A percentile compares a stretch with the other conserved stretches of the same genome.
Conservation (phyloP, 129 eudicot species). For the Chrysanthemum makinoi region DNA sequence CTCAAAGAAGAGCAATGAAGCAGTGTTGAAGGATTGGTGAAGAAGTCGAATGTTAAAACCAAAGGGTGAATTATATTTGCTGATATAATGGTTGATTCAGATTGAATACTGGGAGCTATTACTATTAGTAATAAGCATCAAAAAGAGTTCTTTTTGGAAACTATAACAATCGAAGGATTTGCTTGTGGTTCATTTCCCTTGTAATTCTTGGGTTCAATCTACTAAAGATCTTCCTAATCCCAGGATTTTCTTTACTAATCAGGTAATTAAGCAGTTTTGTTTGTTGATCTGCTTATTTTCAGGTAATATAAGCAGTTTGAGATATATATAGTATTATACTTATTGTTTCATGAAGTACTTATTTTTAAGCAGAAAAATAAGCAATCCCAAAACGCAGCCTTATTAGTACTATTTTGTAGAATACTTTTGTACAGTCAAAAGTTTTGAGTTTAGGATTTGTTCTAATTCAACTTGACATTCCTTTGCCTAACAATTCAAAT, state of each 20-base stretch:
- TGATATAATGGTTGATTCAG: slow-evolving; percentile 78
- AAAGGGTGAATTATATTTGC: slow-evolving; percentile 78
- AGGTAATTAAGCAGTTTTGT: slow-evolving; percentile 45
- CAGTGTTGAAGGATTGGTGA: slow-evolving; percentile 82
- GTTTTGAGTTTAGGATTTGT: slow-evolving; percentile 15
- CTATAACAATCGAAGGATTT: slow-evolving; percentile 84
- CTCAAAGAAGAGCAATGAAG: slow-evolving; percentile 65
- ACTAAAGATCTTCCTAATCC: slow-evolving; percentile 64
- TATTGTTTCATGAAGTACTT: too few relatives aligned
- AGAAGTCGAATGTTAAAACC: slow-evolving; percentile 65
- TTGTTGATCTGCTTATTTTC: too few relatives aligned
- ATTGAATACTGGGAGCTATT: slow-evolving; percentile 88
- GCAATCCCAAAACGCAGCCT: too few relatives aligned
- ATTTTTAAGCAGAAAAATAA: too few relatives aligned
- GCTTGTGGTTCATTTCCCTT: slow-evolving; percentile 97
- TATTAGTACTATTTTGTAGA: background rate
- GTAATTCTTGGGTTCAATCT: slow-evolving; percentile 97
- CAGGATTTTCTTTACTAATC: slow-evolving; percentile 79
- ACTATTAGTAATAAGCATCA: slow-evolving; percentile 71
- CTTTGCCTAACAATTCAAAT: slow-evolving; percentile 25
- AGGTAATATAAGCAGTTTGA: too few relatives aligned
- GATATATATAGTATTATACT: too few relatives aligned
- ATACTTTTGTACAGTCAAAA: slow-evolving; percentile 16
- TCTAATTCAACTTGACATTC: background rate
- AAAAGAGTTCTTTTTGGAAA: slow-evolving; percentile 79